Base-by-base conservation (phyloP, 768 basidiomycete genomes). In the Suillus tomentosus region DNA sequence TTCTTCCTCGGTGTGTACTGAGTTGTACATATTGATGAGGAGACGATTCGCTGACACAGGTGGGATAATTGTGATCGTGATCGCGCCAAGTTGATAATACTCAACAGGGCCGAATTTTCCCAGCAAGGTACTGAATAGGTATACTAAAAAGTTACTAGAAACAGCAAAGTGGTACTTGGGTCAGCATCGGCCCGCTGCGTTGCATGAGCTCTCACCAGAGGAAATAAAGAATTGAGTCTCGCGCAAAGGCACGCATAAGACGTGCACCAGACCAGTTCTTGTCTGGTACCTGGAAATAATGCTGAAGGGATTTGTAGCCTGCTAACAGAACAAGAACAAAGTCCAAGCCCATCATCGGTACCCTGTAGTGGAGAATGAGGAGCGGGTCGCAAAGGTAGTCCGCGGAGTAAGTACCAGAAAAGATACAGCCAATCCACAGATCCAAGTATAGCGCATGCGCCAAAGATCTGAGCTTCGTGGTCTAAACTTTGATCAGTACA, bases 291-390 rank as follows among this genome's bases (percentile, higher is more conserved):
- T 43, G 58, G 24, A 24, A 34, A 61, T 63, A 63, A 3, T 63
- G 62, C 19, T 63, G 62, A 14, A 63, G 34, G 17, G 62, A 63
- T 61, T 63, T 63, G 56, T 60, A 63, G 22, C 57, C 62, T 39
- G 45, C 62, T 17, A 63, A 47, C 8, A 42, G 17, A 13, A 63
- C 62, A n/a, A 63, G 62, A 7, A 63, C 53, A 22, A 60, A 42
- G 40, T 61, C 62, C 2, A 63, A 61, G 10, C 56, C 31, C 59
- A 63, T 63, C 54, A 63, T 40, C 9, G 62, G 59, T 27, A 45
- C 31, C 62, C 62, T 63, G 37, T 3, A 17, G 9, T 15, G 42
- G 53, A 34, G 15, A 60, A 7, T 57, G 22, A 57, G 37, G 55
- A 22, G 22, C 7, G 2, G 1, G 15, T 56, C 37, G 22, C 10